Base-by-base conservation (phyloP, 805 yeast genomes). In the Wickerhamomyces rabaulensis region DNA sequence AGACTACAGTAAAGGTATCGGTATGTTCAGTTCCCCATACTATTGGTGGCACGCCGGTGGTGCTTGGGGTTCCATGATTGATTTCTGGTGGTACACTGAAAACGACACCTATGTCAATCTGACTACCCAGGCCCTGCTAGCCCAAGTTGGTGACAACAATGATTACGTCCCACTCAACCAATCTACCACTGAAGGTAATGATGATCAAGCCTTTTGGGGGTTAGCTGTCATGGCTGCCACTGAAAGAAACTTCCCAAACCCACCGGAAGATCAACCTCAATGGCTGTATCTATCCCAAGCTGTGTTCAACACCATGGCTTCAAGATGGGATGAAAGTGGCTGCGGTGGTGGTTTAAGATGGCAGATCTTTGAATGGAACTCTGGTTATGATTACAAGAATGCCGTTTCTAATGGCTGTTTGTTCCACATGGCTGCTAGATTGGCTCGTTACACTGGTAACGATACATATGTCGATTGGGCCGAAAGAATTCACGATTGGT, bases 41-140 rank as follows among this genome's bases (percentile, higher is more conserved):
- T 87, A 86, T 69, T 87, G 95, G 95, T 87, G 95, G 95, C 87
- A 85, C 66, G 90, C 94, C 26, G 95, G 95, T 55, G 94, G 87
- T 47, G 89, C 85, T 1, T 74, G 67, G 67, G 73, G 73, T 7
- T 59, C 67, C 2, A 58, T 84, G 68, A 67, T 89, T 35, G 94
- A 87, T 61, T 83, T 79, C 58, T 73, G 85, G 70, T 80, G 66
- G 57, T 80, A 75, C 62, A 81, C 87, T 67, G 73, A 80, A 40
- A 81, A 87, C 63, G 79, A 77, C 57, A 79, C 89, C 1, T 84
- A 76, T 58, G 78, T 74, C 40, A 69, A 73, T 10, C 50, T 74
- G 37, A 74, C 86, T 49, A 76, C 74, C 57, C 67, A 70, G 16
- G 84, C 89, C 8, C 58, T 88, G 55, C 63, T 75, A 46, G 76